A percentile compares a stretch with the other conserved stretches of the same genome.
Evolutionary conservation across 495 filamentous ascomycete species (phyloP).

Genomic region (Terfezia boudieri): DNA sequence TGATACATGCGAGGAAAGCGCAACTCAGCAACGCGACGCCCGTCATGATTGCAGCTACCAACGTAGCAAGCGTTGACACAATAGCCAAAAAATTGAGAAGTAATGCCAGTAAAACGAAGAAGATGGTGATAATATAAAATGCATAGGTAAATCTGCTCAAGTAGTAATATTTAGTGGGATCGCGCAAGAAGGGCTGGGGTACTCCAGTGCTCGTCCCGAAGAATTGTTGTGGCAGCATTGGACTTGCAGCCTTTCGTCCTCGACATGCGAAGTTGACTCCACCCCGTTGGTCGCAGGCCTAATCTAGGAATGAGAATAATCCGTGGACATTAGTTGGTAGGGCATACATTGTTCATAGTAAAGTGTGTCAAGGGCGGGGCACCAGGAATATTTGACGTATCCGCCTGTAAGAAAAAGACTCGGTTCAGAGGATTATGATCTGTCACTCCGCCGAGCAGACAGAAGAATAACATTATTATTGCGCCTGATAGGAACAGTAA

Average conservation of each 20-base stretch:
- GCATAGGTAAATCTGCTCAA: conserved; percentile 47
- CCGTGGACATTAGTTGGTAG: background rate
- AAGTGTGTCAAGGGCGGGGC: conserved; percentile 37
- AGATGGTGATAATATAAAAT: conserved; percentile 46
- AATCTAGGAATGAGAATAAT: too few species aligned
- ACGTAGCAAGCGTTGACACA: conserved; percentile 37
- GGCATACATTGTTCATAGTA: conserved; percentile 41
- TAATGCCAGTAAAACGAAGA: conserved; percentile 38
- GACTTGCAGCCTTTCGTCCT: conserved; percentile 31
- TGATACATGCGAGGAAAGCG: conserved; percentile 36
- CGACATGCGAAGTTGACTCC: conserved; percentile 36
- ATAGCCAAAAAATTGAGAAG: conserved; percentile 39
- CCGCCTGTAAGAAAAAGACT: conserved; percentile 46
- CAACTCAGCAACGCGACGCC: conserved; percentile 39
- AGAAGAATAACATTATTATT: conserved; percentile 41
- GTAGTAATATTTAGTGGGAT: conserved; percentile 39
- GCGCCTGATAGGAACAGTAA: conserved; percentile 41
- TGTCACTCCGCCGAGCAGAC: conserved; percentile 36
- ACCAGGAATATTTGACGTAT: conserved; percentile 36
- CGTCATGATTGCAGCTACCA: conserved; percentile 32
- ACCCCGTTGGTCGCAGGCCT: conserved; percentile 7
- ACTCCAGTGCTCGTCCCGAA: conserved; percentile 36
- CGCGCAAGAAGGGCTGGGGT: conserved; percentile 22
- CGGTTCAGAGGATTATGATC: conserved; percentile 36
- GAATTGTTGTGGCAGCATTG: conserved; percentile 43